Base-by-base conservation (phyloP, 202 grass and related monocot species). In the Saccharum hybrid region DNA sequence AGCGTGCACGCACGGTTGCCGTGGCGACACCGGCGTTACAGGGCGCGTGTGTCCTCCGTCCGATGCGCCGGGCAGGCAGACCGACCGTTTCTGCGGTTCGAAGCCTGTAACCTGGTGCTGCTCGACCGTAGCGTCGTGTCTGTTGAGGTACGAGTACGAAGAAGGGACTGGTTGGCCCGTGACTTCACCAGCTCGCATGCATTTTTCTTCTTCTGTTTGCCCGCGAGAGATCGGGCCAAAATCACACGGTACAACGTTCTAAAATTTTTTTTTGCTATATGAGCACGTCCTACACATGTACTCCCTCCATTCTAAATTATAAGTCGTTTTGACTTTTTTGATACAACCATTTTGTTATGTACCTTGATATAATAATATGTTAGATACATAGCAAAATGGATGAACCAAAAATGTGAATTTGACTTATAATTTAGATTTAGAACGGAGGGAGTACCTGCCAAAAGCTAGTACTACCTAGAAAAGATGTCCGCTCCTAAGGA, bases 1-100 rank as follows among this genome's bases (percentile, higher is more conserved):
- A 11, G 65, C 33, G 74, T 8, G 83, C 63, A 4, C 22, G 71
- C 77, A 45, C 28, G 56, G n/a, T 39, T 8, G 88, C 88, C 88
- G 88, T 86, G 80, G 63, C 88, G 75, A 90, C 84, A 87, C 88
- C 84, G 88, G 19, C 11, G 88, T 65, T 21, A 36, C 73, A 68
- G 75, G 45, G 66, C 31, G 62, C 34, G 46, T 4, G 57, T 11
- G 16, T 40, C 51, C 73, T 60, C 52, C 68, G 61, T 78, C 84
- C 84, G 88, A 86, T 83, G 84, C 75, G 19, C 67, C 60, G 62
- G 31, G 4, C 14, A 18, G 46, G 68, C 73, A 34, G 33, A 40
- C 62, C 88, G 80, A 83, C 88, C 84, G 54, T 70, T 71, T 64
- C 51, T 18, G 43, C 19, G 42, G 83, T 34, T 61, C 67, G 78